A percentile compares a stretch with the other conserved stretches of the same genome.
Conservation (phyloP, 305 asterid species). For the Fraxinus nigra region DNA sequence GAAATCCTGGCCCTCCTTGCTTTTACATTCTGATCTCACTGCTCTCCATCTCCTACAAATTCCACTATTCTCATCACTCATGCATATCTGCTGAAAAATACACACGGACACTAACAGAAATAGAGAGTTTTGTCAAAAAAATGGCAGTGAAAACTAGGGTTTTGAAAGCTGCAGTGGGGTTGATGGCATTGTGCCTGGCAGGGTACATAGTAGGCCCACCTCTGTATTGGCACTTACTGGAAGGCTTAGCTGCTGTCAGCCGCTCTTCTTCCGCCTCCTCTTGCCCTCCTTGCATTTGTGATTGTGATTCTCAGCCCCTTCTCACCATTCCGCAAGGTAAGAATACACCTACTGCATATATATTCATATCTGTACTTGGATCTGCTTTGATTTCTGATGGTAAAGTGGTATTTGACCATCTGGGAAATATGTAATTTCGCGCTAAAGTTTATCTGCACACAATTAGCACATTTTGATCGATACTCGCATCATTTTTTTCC, state of each 20-base stretch:
- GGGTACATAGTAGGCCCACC: conserved; percentile 58
- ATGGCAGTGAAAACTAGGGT: conserved; percentile 46
- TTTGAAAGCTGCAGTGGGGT: conserved; percentile 31
- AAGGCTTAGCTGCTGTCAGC: conserved; percentile 44
- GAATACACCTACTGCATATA: not conserved
- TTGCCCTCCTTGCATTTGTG: conserved; percentile 50
- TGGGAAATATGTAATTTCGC: not conserved
- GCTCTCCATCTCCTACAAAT: not conserved
- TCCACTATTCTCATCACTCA: not conserved
- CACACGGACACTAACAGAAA: not conserved
- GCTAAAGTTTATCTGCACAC: not conserved
- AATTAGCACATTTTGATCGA: not conserved
- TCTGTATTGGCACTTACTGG: conserved; percentile 57
- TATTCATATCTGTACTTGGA: not conserved
- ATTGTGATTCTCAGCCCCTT: conserved; percentile 50
- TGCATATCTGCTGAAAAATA: not conserved
- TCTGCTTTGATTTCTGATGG: conserved; percentile 31
- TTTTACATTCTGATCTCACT: not conserved
- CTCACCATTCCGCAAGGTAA: conserved; percentile 50
- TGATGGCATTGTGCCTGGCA: conserved; percentile 46
- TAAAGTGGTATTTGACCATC: not conserved
- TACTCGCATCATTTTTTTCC: not conserved
- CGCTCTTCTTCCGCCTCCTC: conserved; percentile 35
- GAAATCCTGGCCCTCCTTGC: not conserved
- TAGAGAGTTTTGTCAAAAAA: not conserved